Evolutionary conservation across 2,329 filamentous ascomycete species (phyloP), one percentile per base, ranked within the genome.

Genomic region (Eurotiales sp.): DNA sequence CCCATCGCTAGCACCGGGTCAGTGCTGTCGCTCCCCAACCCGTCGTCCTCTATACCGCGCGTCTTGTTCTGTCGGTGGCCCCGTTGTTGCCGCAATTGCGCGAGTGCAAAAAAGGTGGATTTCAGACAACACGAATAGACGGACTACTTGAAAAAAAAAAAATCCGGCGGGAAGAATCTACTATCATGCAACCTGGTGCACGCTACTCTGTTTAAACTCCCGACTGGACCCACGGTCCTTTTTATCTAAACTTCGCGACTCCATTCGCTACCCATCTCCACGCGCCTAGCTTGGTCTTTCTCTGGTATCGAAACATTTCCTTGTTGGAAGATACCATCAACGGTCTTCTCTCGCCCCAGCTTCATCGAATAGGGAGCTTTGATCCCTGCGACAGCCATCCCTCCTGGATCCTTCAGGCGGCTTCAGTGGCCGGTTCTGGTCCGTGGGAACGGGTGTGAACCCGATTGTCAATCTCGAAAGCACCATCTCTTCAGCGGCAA

Each of bases 361-460:
- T 42, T 44, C 21, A 54, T 68, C 68, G 71, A 37, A 36, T 32
- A 50, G 47, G 45, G 46, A 48, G 39, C 25, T 45, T 19, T 29
- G 44, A 25, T 53, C 74, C 51, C 51, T 49, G 12, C 27, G 14
- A 43, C 41, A 53, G 23, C 42, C 51, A 48, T 47, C 73, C 72
- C 74, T 67, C 64, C 70, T 78, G 74, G 74, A 77, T 76, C 69
- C 70, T 64, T 68, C 67, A 61, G 69, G 67, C 63, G 61, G 72
- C 61, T 66, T 71, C 70, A 71, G 72, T 69, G 72, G 71, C 70
- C 69, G 71, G 64, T 71, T 72, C 69, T 79, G 75, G 75, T 64
- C 72, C 19, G 53, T 66, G 50, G 69, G 64, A 64, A 64, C 61
- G 52, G 65, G 70, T 46, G 53, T 27, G 32, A 60, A 61, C 19